phyloP scores from a whole-genome alignment of 2,329 filamentous ascomycete species.

The Penicillium sp. region DNA sequence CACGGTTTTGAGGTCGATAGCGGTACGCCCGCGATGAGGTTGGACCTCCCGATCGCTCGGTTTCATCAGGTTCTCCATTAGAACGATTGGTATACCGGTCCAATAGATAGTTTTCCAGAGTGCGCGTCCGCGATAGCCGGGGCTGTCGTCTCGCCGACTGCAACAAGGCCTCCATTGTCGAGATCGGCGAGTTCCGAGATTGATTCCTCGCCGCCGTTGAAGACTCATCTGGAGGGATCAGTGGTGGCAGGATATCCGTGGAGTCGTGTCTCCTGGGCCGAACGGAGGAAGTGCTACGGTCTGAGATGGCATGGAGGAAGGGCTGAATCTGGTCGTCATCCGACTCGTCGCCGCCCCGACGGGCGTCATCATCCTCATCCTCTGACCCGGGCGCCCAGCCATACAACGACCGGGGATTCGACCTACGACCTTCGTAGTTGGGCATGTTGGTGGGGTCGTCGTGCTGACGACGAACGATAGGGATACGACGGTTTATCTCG shows the following conservation, averaged over 20 bases:
- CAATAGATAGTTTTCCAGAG: slow-evolving; percentile 41
- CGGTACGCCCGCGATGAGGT: slow-evolving; percentile 31
- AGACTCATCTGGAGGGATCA: slow-evolving; percentile 17
- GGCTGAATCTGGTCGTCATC: slow-evolving; percentile 31
- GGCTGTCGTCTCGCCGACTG: slow-evolving; percentile 43
- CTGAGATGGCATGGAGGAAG: slow-evolving; percentile 27
- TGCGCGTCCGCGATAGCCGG: slow-evolving; percentile 38
- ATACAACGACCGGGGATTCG: slow-evolving; percentile 55
- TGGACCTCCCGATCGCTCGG: slow-evolving; percentile 18
- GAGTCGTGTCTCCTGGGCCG: slow-evolving; percentile 28
- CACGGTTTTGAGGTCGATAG: slow-evolving; percentile 31
- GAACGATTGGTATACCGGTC: slow-evolving; percentile 35
- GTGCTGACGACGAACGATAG: slow-evolving; percentile 36
- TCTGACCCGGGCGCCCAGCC: slow-evolving; percentile 57
- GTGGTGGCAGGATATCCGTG: slow-evolving; percentile 17
- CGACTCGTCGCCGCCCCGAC: slow-evolving; percentile 23
- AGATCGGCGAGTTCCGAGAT: slow-evolving; percentile 13
- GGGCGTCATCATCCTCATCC: slow-evolving; percentile 28
- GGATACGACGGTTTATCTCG: slow-evolving; percentile 45
- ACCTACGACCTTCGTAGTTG: slow-evolving; percentile 55
- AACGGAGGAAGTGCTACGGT: slow-evolving; percentile 24
- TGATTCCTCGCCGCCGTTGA: slow-evolving; percentile 17
- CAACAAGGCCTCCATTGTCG: slow-evolving; percentile 40
- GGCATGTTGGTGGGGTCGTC: slow-evolving; percentile 47
- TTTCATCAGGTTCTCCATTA: slow-evolving; percentile 26